Base-by-base conservation (phyloP, 2,329 filamentous ascomycete species). In the Macrophomina tecta region DNA sequence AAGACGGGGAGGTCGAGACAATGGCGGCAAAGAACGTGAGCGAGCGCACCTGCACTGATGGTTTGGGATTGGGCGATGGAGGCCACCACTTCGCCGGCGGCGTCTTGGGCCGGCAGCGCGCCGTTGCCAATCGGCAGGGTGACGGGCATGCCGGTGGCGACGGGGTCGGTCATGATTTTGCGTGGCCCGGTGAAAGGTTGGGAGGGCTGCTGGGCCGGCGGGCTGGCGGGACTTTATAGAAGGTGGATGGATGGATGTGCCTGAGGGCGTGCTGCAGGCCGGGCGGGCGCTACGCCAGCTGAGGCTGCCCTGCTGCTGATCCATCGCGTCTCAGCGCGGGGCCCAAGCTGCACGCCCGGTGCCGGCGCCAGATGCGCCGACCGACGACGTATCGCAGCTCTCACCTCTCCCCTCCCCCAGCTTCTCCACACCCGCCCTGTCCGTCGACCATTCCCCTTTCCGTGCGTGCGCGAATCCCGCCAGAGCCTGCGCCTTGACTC, bases 21-120 rank as follows among this genome's bases (percentile, higher is more conserved):
- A 9, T 18, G 53, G 36, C n/a, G 11, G 28, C 16, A 49, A 9
- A 58, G 18, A 30, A 40, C 36, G 38, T 42, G 30, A 16, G 16
- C 5, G 12, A 48, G 18, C 61, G 51, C 72, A 77, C 76, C 78
- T 69, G 79, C 77, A 28, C 77, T 81, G 67, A 82, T 82, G 34
- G 77, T 76, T 69, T 80, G 76, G 11, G 76, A 76, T 68, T 78
- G 77, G 9, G 76, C 73, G 11, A 79, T 77, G 55, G 79, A 75
- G 66, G 78, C 75, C 5, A 77, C 73, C 0, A 75, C 75, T 70
- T 79, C 72, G 5, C 74, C 76, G 55, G 77, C 77, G 18, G 77
- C 72, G 68, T 78, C 75, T 38, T 75, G 67, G 11, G 72, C 70
- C 7, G 74, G 73, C 11, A 64, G 49, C 8, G 68, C 18, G 38